A percentile compares a stretch with the other conserved stretches of the same genome.
phyloP scores from a whole-genome alignment of 257 asterid genomes.

The Ajuga chamaepitys region DNA sequence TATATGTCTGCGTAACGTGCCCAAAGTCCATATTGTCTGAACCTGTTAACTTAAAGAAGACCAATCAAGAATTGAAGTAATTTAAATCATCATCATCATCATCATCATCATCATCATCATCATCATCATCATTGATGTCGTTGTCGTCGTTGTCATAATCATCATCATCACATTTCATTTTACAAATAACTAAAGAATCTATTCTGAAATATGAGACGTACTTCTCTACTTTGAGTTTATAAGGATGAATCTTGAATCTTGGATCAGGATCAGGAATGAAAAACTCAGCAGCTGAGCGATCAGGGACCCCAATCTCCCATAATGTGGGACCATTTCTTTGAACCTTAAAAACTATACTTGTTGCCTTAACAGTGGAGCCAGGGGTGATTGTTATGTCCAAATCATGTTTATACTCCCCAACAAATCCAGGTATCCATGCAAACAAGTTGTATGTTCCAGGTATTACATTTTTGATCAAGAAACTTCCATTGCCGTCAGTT shows the following conservation, averaged over 20 bases:
- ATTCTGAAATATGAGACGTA: not conserved
- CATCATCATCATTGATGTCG: too few species aligned
- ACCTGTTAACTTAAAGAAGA: constrained; percentile 21
- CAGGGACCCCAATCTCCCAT: constrained; percentile 79
- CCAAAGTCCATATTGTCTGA: constrained; percentile 70
- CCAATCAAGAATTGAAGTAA: not conserved
- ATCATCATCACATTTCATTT: too few species aligned
- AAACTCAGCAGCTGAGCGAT: constrained; percentile 60
- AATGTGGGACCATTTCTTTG: constrained; percentile 55
- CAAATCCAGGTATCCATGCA: constrained; percentile 43
- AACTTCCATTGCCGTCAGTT: constrained; percentile 31
- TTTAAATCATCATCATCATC: too few species aligned
- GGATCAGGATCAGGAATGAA: constrained; percentile 41
- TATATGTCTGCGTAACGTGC: constrained; percentile 29
- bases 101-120: too few species aligned
- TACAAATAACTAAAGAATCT: too few species aligned
- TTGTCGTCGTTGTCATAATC: too few species aligned
- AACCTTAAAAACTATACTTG: constrained; percentile 29
- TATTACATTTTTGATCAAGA: constrained; percentile 33
- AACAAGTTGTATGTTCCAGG: constrained; percentile 47
- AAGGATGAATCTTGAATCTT: constrained; percentile 26
- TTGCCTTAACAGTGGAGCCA: constrained; percentile 23
- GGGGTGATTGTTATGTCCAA: constrained; percentile 23
- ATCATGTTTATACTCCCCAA: constrained; percentile 51
- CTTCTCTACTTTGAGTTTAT: constrained; percentile 18